Conservation (phyloP, 164 flowering plant genomes). For the Vitis amurensis region DNA sequence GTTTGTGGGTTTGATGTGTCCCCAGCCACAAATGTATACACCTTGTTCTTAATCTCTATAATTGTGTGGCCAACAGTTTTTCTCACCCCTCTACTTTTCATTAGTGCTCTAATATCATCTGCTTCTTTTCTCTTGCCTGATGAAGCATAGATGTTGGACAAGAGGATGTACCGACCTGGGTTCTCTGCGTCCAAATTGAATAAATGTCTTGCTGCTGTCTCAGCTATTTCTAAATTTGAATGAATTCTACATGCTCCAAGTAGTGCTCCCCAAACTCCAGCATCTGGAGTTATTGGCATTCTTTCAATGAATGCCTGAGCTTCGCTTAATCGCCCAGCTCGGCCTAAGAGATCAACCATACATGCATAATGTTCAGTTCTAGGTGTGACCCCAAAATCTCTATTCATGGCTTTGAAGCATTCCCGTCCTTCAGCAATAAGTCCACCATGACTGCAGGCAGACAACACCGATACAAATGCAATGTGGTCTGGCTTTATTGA, state of each 20-base stretch:
- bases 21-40: conserved; percentile 25
- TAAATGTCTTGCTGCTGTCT: conserved; percentile 20
- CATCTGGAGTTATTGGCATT: conserved; percentile 36
- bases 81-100: conserved; percentile 28
- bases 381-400: conserved; percentile 26
- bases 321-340: conserved; percentile 33
- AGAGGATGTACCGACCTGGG: conserved; percentile 32
- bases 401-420: conserved; percentile 38
- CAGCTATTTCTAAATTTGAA: conserved; percentile 28
- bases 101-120: conserved; percentile 22
- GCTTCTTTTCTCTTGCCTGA: conserved; percentile 33
- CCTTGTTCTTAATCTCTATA: conserved; percentile 23
- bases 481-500: conserved; percentile 29
- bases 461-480: conserved; percentile 31
- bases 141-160: conserved; percentile 34
- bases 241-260: conserved; percentile 44
- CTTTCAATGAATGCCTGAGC: conserved; percentile 28
- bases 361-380: conserved; percentile 38
- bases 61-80: conserved; percentile 30
- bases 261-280: conserved; percentile 41
- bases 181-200: conserved; percentile 26
- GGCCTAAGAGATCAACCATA: conserved; percentile 41
- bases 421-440: conserved; percentile 34
- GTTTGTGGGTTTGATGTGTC: conserved; percentile 20
- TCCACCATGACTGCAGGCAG: conserved; percentile 55